phyloP scores from a whole-genome alignment of 306 rosid species.

The Vigna trinervia region DNA sequence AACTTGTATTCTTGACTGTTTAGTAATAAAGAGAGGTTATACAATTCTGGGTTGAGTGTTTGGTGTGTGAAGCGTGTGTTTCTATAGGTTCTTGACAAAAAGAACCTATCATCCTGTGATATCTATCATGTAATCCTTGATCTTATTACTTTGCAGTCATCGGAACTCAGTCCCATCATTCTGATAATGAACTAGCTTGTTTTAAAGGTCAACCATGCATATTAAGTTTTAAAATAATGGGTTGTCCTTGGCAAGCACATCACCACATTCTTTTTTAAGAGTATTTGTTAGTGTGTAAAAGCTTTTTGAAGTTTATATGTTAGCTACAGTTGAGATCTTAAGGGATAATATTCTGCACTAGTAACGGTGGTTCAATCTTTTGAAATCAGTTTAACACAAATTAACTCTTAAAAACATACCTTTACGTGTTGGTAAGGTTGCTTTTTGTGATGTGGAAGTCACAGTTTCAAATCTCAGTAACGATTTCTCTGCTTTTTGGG shows the following conservation, averaged over 20 bases:
- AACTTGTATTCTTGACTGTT: too few species aligned
- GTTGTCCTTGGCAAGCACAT: slow-evolving; percentile 13
- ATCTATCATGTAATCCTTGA: slow-evolving; percentile 15
- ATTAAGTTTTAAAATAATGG: slow-evolving; percentile 22
- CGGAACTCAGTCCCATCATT: slow-evolving; percentile 20
- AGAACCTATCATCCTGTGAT: background rate
- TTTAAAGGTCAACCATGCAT: slow-evolving; percentile 29
- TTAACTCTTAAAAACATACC: background rate
- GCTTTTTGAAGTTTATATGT: slow-evolving; percentile 13
- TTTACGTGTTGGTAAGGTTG: background rate
- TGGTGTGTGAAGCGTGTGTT: too few species aligned
- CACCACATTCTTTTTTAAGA: slow-evolving; percentile 3
- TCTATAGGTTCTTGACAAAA: too few species aligned
- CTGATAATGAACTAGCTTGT: slow-evolving; percentile 20
- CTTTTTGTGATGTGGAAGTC: background rate
- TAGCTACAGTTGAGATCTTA: slow-evolving; percentile 19
- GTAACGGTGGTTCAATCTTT: background rate
- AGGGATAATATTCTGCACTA: slow-evolving; percentile 16
- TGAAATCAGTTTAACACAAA: background rate
- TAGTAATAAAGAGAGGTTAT: too few species aligned
- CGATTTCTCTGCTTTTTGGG: background rate
- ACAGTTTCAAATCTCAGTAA: background rate
- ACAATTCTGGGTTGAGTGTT: too few species aligned
- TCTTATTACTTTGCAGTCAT: slow-evolving; percentile 16
- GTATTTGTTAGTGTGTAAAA: slow-evolving; percentile 7